Conservation (phyloP, 1,284 basidiomycete species). For the Phellopilus nigrolimitatus region DNA sequence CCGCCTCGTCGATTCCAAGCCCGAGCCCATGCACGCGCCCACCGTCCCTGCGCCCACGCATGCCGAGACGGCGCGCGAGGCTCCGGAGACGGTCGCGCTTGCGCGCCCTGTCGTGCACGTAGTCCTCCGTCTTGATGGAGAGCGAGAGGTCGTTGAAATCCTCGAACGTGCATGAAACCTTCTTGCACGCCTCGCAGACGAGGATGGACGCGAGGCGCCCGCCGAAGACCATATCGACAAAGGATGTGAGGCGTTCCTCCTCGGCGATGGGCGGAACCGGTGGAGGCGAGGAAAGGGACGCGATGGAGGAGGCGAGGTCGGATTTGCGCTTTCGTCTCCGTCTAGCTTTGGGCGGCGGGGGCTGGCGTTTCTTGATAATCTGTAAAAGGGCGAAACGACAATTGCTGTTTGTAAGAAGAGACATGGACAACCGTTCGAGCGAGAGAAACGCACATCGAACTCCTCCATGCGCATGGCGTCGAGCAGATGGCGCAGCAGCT, state of each 20-base stretch:
- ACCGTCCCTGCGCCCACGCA: slow-evolving; percentile 31
- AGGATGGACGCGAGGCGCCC: slow-evolving; percentile 85
- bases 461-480: slow-evolving; percentile 97
- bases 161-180: slow-evolving; percentile 87
- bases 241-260: slow-evolving; percentile 57
- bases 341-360: slow-evolving; percentile 30
- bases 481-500: slow-evolving; percentile 82
- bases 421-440: too few relatives aligned
- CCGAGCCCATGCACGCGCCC: too few relatives aligned
- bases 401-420: too few relatives aligned
- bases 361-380: slow-evolving; percentile 77
- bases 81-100: slow-evolving; percentile 71
- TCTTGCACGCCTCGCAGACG: slow-evolving; percentile 90
- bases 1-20: too few relatives aligned
- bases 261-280: slow-evolving; percentile 25
- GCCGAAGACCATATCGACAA: slow-evolving; percentile 87
- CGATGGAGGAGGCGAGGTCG: not conserved
- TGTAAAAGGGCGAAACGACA: too few relatives aligned
- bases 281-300: not conserved
- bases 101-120: slow-evolving; percentile 50
- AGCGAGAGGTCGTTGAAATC: slow-evolving; percentile 92
- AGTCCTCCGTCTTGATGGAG: slow-evolving; percentile 78
- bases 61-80: slow-evolving; percentile 57
- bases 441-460: slow-evolving; percentile 68
- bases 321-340: slow-evolving; percentile 7